Evolutionary conservation across 2,329 filamentous ascomycete species (phyloP), one percentile per base, ranked within the genome.

Genomic region (Cladophialophora bantiana): DNA sequence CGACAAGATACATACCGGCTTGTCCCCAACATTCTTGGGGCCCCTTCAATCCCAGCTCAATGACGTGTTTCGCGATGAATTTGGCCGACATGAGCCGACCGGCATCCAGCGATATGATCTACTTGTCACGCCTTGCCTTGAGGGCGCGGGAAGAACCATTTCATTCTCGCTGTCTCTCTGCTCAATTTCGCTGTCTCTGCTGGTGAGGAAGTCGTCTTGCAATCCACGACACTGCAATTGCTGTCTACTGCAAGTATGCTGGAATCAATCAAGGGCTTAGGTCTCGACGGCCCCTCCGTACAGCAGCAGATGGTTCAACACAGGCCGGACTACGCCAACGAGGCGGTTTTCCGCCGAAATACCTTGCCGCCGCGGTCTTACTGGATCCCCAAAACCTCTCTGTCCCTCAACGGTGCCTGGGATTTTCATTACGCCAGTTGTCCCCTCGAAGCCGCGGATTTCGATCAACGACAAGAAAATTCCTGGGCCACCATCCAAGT

Each of bases 401-500:
- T 50, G 45, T 50, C 45, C 12, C 45, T 50, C 45, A 26, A 50
- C n/a, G 18, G 45, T 26, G 18, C 20, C 45, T 50, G 45, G 45
- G 45, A 50, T 7, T 50, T 50, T 26, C 9, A 26, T 50, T 50
- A 10, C 45, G 45, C 45, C 45, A 13, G 45, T 18, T 26, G 45
- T 50, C 45, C 45, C 18, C 45, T 50, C 12, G 45, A 50, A 50
- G 45, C 45, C 18, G 18, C 18, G 20, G 45, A 50, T 50, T 50
- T 26, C 45, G 9, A 26, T 50, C 45, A n/a, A 7, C 40, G 34
- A 76, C 77, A 81, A 68, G 75, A 71, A 20, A 75, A 77, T 2
- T 72, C 73, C 73, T 87, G 85, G 82, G 77, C 78, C 20, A 78
- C 84, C 42, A 86, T 90, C 40, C 73, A 83, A 7, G 89, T 91